Conservation (phyloP, 2,329 filamentous ascomycete genomes). For the Didymella glomerata region DNA sequence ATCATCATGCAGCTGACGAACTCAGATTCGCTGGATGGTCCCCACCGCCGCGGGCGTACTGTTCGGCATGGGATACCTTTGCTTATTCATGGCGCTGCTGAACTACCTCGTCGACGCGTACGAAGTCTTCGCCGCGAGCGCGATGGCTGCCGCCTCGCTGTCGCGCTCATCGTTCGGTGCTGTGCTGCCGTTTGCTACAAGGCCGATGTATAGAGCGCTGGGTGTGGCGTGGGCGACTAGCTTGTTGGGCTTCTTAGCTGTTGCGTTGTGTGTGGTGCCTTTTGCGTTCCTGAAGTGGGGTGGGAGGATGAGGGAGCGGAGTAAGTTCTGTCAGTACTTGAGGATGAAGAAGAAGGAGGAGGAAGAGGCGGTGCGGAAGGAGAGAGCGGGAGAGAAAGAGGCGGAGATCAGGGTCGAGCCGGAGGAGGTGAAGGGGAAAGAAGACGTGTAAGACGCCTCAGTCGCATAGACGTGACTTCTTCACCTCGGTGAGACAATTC, state of each 20-base stretch:
- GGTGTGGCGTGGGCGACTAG: constrained; percentile 73
- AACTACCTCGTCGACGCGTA: constrained; percentile 74
- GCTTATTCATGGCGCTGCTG: constrained; percentile 61
- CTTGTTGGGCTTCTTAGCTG: constrained; percentile 59
- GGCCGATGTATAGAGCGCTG: constrained; percentile 70
- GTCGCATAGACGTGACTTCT: background rate
- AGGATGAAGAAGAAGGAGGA: constrained; percentile 50
- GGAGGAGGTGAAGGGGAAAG: constrained; percentile 23
- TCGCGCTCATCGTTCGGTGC: constrained; percentile 81
- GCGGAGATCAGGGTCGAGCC: background rate
- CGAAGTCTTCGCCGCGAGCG: constrained; percentile 76
- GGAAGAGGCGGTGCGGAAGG: constrained; percentile 31
- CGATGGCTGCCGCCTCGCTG: constrained; percentile 85
- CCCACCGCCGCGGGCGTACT: constrained; percentile 53
- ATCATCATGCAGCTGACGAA: background rate
- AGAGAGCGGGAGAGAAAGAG: constrained; percentile 23
- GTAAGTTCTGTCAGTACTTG: constrained; percentile 69
- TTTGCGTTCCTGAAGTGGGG: constrained; percentile 67
- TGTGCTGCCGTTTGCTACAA: constrained; percentile 57
- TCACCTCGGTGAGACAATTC: background rate
- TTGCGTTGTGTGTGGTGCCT: constrained; percentile 63
- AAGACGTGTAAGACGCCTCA: constrained; percentile 19
- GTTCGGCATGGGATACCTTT: constrained; percentile 58
- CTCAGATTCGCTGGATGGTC: constrained; percentile 53
- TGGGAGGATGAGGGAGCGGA: constrained; percentile 62